Evolutionary conservation across 2,329 filamentous ascomycete species (phyloP).

Genomic region (Iodosphaeria phyllophila): DNA sequence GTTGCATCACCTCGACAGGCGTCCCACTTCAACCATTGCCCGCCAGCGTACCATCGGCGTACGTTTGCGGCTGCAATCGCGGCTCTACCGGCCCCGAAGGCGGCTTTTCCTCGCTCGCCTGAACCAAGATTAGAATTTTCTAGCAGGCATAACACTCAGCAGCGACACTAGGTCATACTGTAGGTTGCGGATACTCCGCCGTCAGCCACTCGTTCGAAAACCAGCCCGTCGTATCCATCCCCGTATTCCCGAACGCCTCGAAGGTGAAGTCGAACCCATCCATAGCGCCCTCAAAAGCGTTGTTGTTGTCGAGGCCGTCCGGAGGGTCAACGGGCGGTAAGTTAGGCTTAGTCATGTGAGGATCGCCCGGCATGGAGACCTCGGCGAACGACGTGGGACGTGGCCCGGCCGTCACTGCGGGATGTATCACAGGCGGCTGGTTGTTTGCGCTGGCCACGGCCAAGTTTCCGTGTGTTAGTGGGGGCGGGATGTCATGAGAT

Average conservation of each 20-base stretch:
- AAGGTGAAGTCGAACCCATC: conserved; percentile 26
- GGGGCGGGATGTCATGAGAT: conserved; percentile 9
- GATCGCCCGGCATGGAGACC: conserved; percentile 8
- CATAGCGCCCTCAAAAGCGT: conserved; percentile 28
- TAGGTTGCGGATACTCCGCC: conserved; percentile 11
- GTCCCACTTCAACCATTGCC: no score
- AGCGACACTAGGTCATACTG: no score
- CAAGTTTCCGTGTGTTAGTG: conserved; percentile 3
- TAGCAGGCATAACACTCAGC: no score
- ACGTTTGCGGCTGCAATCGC: no score
- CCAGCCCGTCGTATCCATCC: conserved; percentile 14
- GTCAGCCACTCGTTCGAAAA: conserved; percentile 15
- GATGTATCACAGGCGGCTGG: conserved; percentile 3
- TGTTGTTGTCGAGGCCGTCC: conserved; percentile 25
- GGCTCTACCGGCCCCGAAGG: no score
- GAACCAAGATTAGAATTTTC: no score
- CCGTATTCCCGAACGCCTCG: conserved; percentile 21
- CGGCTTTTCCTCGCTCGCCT: no score
- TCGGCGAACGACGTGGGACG: conserved; percentile 8
- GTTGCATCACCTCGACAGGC: no score
- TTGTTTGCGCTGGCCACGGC: conserved; percentile 1
- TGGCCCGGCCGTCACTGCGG: conserved; percentile 7
- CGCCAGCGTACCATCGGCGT: no score
- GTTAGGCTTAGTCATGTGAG: conserved; percentile 11
- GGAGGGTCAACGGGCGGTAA: conserved; percentile 14